These are phyloP conservation scores for Scleroderma citrinum DNA, from an alignment of 768 basidiomycete genomes.

Conservation along the genomic window DNA sequence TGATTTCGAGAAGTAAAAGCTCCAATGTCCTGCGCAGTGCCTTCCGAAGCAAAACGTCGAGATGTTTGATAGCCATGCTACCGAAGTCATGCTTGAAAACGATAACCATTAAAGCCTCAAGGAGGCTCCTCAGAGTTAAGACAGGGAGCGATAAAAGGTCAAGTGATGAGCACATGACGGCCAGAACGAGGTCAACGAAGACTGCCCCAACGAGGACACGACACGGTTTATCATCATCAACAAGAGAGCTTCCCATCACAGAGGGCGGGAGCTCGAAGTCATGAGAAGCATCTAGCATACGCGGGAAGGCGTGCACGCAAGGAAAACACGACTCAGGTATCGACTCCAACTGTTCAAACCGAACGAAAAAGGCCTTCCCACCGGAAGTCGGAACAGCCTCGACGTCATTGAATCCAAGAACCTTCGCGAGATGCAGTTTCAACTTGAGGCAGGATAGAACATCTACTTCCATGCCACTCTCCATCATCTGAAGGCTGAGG, in stretches of 20 bases:
- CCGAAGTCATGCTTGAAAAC: constrained; percentile 75
- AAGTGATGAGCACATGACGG: constrained; percentile 41
- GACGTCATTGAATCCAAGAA: constrained; percentile 53
- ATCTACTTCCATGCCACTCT: constrained; percentile 55
- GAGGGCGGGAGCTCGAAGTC: constrained; percentile 43
- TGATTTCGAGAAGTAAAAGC: constrained; percentile 46
- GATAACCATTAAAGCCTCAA: constrained; percentile 60
- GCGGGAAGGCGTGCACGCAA: constrained; percentile 53
- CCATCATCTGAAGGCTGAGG: constrained; percentile 60
- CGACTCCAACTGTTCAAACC: constrained; percentile 42
- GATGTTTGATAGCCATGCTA: constrained; percentile 43
- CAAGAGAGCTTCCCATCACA: constrained; percentile 33
- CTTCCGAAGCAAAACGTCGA: constrained; percentile 46
- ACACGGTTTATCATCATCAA: constrained; percentile 37
- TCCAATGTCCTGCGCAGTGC: constrained; percentile 50
- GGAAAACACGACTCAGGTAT: constrained; percentile 42
- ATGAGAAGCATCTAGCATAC: constrained; percentile 55
- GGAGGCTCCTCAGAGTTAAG: constrained; percentile 49
- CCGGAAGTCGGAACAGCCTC: constrained; percentile 38
- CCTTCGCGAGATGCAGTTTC: constrained; percentile 43
- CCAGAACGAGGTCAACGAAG: constrained; percentile 57
- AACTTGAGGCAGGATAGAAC: constrained; percentile 49
- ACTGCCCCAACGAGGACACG: constrained; percentile 52
- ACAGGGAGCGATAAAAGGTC: constrained; percentile 47
- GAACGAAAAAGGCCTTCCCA: constrained; percentile 48